Percentiles rank a stretch among this genome's conserved stretches.
Conservation (phyloP, 2,329 filamentous ascomycete genomes). For the Penicillium sp. region DNA sequence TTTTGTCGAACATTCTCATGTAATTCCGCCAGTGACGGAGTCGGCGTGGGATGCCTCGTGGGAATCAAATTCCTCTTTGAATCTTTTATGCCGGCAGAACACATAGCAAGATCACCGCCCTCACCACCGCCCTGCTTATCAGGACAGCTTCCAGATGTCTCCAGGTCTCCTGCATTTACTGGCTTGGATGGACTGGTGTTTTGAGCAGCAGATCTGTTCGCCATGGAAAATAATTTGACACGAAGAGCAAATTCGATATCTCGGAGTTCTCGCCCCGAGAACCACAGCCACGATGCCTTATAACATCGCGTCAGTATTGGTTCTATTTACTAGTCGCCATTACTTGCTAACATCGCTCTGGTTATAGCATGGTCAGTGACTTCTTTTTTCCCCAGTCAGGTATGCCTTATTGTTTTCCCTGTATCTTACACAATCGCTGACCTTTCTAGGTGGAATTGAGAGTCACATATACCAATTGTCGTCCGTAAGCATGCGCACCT, state of each 20-base stretch:
- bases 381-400: slow-evolving; percentile 98
- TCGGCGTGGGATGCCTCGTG: slow-evolving; percentile 1
- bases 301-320: slow-evolving; percentile 61
- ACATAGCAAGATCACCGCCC: background rate
- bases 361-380: slow-evolving; percentile 83
- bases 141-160: slow-evolving; percentile 4
- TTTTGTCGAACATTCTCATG: slow-evolving; percentile 44
- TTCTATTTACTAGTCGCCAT: slow-evolving; percentile 4
- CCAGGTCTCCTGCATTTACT: background rate
- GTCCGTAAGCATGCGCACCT: slow-evolving; percentile 48
- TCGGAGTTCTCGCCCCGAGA: slow-evolving; percentile 17
- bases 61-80: slow-evolving; percentile 13
- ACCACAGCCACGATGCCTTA: slow-evolving; percentile 56
- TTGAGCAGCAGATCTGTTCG: slow-evolving; percentile 8
- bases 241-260: background rate
- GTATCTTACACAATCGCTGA: slow-evolving; percentile 10
- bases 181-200: background rate
- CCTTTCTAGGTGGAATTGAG: slow-evolving; percentile 70
- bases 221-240: slow-evolving; percentile 19
- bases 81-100: slow-evolving; percentile 25
- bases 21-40: slow-evolving; percentile 9
- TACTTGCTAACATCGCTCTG: slow-evolving; percentile 24
- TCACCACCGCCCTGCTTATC: slow-evolving; percentile 2
- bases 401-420: slow-evolving; percentile 24
- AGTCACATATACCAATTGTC: slow-evolving; percentile 98